These are phyloP conservation scores for Gastrolobium bilobum DNA, from an alignment of 306 rosid species.

Conservation along the genomic window DNA sequence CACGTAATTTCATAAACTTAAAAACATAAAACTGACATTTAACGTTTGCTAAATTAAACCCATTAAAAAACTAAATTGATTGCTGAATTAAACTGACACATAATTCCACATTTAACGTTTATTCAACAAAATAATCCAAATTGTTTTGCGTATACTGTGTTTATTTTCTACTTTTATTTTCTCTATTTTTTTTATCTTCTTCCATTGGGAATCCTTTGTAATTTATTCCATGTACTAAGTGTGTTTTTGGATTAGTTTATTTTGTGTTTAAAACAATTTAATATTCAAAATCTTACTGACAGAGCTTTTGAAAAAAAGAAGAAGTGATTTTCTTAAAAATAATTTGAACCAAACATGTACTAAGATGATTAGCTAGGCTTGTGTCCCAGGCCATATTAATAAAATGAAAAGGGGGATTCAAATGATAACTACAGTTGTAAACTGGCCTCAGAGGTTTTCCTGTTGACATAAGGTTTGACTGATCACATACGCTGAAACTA, in stretches of 20 bases:
- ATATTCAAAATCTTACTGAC: slow-evolving; percentile 7
- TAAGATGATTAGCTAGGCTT: slow-evolving; percentile 15
- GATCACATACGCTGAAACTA: slow-evolving; percentile 29
- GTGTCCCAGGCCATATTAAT: slow-evolving; percentile 27
- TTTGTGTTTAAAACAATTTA: slow-evolving; percentile 4
- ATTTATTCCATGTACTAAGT: not conserved
- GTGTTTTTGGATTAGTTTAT: slow-evolving; percentile 2
- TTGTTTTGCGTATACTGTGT: slow-evolving; percentile 6
- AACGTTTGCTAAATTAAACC: no score
- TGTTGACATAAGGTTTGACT: slow-evolving; percentile 25
- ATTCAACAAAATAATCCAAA: no score
- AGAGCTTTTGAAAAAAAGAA: not conserved
- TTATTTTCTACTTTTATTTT: not conserved
- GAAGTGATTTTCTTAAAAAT: not conserved
- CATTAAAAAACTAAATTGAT: no score
- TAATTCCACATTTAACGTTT: no score
- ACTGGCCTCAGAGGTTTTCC: slow-evolving; percentile 18
- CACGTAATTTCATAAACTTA: no score
- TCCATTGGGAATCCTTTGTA: slow-evolving; percentile 1
- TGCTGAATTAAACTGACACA: no score
- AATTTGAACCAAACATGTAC: slow-evolving; percentile 21
- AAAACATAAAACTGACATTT: no score
- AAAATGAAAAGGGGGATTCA: slow-evolving; percentile 35
- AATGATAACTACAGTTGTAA: slow-evolving; percentile 11
- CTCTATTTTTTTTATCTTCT: slow-evolving; percentile 21